Base-by-base conservation (phyloP, 352 stramenopile species). In the Phytophthora pistaciae region DNA sequence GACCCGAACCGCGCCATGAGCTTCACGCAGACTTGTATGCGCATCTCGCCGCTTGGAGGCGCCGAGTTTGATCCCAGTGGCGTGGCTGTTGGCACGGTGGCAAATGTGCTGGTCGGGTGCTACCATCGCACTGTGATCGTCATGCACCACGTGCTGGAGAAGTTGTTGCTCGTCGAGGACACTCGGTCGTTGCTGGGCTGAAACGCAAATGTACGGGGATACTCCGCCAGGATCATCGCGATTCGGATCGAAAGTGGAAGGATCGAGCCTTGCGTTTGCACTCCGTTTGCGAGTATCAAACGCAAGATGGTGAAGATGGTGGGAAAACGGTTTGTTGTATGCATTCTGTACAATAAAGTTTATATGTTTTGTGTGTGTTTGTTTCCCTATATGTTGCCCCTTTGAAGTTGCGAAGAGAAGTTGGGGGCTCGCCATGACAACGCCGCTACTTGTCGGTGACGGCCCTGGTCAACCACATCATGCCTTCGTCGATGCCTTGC, bases 401-500 rank as follows among this genome's bases (percentile, higher is more conserved):
- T 70, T 48, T 57, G 62, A 36, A 60, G 38, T 56, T 48, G 31
- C 46, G 29, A 59, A 46, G 46, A 56, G n/a, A 65, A 57, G 57
- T 48, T 29, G 40, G 40, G 5, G 5, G 60, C 25, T 63, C 16
- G 40, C 16, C 44, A 48, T 68, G 58, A 68, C 59, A 25, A 67
- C 16, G 13, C 7, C 9, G 20, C 59, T 66, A 79, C 29, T 66
- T 62, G 20, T 38, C 46, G 31, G 48, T 75, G 52, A 84, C 68
- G 11, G 56, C 56, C 33, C 72, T 74, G 70, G 66, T 82, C 53
- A 88, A 54, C 81, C 81, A 87, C 13, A 76, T 60, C 40, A 87
- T 69, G 2, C 77, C 81, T 74, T 88, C 77, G 44, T 83, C 66
- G n/a, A 85, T 27, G 10, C 77, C 81, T 54, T 82, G 61, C 16